phyloP scores from a whole-genome alignment of 306 rosid species.

The Ceratonia siliqua region DNA sequence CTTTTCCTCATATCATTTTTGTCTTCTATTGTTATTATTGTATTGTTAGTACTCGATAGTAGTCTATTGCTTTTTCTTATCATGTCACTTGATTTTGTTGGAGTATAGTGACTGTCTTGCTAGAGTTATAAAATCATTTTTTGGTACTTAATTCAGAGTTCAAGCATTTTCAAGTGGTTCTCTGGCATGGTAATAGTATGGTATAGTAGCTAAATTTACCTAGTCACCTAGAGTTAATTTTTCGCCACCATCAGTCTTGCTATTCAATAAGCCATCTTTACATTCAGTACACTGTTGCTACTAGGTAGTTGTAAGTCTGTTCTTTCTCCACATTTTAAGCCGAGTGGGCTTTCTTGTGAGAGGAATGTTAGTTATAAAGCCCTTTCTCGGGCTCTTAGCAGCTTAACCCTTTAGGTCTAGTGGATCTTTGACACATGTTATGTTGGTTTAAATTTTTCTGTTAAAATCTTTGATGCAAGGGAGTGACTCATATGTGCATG shows the following conservation, averaged over 20 bases:
- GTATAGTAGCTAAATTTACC: neutral
- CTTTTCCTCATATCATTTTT: slow-evolving; percentile 6
- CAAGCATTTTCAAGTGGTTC: slow-evolving; percentile 4
- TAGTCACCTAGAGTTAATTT: neutral
- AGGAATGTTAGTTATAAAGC: neutral
- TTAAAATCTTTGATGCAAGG: slow-evolving; percentile 16
- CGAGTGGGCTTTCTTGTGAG: neutral
- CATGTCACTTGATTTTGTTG: neutral
- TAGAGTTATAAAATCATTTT: neutral
- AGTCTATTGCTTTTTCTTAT: neutral
- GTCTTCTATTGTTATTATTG: neutral
- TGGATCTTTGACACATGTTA: neutral
- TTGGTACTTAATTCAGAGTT: neutral
- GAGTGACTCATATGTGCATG: neutral
- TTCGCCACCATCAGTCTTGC: neutral
- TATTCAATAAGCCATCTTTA: slow-evolving; percentile 13
- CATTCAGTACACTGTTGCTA: neutral
- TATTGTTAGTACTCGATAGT: neutral
- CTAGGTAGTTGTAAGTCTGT: neutral
- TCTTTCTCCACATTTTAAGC: neutral
- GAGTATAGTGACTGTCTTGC: slow-evolving; percentile 6
- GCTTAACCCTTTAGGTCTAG: slow-evolving; percentile 11
- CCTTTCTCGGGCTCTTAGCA: neutral
- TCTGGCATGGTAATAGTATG: neutral
- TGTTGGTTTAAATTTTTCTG: slow-evolving; percentile 2